A percentile compares a stretch with the other conserved stretches of the same genome.
Evolutionary conservation across 257 asterid species (phyloP).

Genomic region (Solanum sejunctum): DNA sequence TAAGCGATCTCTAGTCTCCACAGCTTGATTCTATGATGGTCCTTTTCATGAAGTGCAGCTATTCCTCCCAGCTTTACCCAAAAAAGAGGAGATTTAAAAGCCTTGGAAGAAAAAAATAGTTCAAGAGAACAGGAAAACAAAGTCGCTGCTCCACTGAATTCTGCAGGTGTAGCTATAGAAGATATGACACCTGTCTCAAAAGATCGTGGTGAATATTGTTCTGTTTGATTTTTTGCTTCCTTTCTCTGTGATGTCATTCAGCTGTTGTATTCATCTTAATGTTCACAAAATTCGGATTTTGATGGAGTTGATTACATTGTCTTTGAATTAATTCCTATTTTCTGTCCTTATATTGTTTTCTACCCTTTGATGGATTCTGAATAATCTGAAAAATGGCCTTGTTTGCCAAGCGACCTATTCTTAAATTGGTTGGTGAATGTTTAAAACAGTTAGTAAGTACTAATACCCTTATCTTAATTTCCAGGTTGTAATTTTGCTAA

Average conservation of each 20-base stretch:
- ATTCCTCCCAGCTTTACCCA: constrained; percentile 7
- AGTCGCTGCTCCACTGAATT: constrained; percentile 12
- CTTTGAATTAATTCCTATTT: neutral
- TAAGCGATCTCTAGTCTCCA: neutral
- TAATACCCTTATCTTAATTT: constrained; percentile 6
- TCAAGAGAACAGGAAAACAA: constrained; percentile 19
- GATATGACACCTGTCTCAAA: constrained; percentile 10
- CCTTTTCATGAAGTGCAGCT: constrained; percentile 10
- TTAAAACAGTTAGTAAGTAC: neutral
- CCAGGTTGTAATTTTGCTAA: constrained; percentile 62
- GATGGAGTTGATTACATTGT: neutral
- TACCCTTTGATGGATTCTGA: neutral
- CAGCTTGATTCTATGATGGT: neutral
- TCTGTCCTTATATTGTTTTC: neutral
- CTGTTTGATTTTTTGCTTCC: neutral
- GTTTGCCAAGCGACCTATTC: neutral
- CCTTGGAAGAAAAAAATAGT: constrained; percentile 13
- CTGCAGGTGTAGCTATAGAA: constrained; percentile 12
- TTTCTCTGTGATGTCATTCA: neutral
- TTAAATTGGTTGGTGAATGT: neutral
- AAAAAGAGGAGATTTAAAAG: constrained; percentile 17
- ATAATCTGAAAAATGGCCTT: neutral
- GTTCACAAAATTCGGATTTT: neutral
- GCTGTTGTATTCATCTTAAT: neutral
- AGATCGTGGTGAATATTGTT: constrained; percentile 20